Base-by-base conservation (phyloP, 768 basidiomycete species). In the Suillus bovinus region DNA sequence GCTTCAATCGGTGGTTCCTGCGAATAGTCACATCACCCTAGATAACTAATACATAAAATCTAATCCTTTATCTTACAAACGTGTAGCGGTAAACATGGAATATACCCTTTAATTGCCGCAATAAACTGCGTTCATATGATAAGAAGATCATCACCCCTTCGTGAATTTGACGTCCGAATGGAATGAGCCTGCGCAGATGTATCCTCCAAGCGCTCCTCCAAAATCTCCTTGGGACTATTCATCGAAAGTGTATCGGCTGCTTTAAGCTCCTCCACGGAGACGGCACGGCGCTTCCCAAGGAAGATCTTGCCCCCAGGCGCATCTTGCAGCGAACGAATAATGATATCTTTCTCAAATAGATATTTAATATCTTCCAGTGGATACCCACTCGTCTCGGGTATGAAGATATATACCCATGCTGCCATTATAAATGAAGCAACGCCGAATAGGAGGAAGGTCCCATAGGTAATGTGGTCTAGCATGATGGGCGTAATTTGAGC, bases 361-460 rank as follows among this genome's bases (percentile, higher is more conserved):
- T 66, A 73, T 33, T 63, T 66, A 41, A 80, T 69, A 34, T 80
- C 77, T 70, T 80, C 79, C 36, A 80, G 70, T 44, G 76, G 72
- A 38, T 77, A 71, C 11, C 77, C 75, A 17, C 67, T 77, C 54
- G 79, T 80, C 68, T 80, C 79, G 0, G 79, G 79, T 6, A 80
- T 69, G 52, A 75, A 72, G 17, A 66, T 63, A 68, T 76, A 75
- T 49, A 69, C 72, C 76, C 70, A 80, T n/a, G 59, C 64, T 54
- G 69, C 69, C 70, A 79, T 74, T 61, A 67, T 53, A 6, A 75
- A 33, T 22, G 71, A 70, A 39, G 68, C 71, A 33, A 70, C 56
- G 1, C 77, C 77, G 58, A 78, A 77, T 17, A 75, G 63, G 33
- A 76, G 53, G 61, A 71, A 77, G 54, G 76, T 77, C 24, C 72